phyloP scores from a whole-genome alignment of 2,329 filamentous ascomycete species.

The Pestalotiopsis sp. region DNA sequence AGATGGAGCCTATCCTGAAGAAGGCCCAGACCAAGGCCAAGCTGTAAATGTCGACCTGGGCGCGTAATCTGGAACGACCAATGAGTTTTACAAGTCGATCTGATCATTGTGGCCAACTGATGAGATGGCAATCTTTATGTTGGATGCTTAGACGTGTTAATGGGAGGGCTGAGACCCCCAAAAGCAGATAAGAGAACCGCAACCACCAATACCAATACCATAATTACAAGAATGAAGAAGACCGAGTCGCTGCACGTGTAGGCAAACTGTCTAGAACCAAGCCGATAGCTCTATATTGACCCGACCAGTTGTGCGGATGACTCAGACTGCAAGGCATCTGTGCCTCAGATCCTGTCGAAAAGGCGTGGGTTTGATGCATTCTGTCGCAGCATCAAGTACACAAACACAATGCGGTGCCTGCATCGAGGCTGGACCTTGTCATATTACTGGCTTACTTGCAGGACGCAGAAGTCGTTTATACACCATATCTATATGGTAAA shows the following conservation, averaged over 20 bases:
- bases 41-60: slow-evolving; percentile 55
- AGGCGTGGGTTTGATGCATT: not conserved
- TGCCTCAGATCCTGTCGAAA: not conserved
- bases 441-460: not conserved
- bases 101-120: not conserved
- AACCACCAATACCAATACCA: not conserved
- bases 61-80: not conserved
- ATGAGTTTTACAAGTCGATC: not conserved
- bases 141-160: not conserved
- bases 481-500: no score
- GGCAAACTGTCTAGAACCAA: not conserved
- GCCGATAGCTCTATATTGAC: not conserved
- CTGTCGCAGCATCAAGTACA: not conserved
- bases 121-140: not conserved
- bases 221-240: not conserved
- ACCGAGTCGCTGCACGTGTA: not conserved
- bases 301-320: not conserved
- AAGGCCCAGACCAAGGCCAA: slow-evolving; percentile 85
- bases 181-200: not conserved
- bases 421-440: not conserved
- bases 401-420: not conserved
- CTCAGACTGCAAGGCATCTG: not conserved
- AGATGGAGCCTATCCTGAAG: slow-evolving; percentile 90
- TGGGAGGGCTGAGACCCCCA: not conserved
- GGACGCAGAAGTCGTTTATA: not conserved